Percentiles rank a stretch among this genome's conserved stretches.
These are phyloP conservation scores for Rhynchosporium agropyri DNA, from an alignment of 2,329 filamentous ascomycete genomes.

Conservation along the genomic window DNA sequence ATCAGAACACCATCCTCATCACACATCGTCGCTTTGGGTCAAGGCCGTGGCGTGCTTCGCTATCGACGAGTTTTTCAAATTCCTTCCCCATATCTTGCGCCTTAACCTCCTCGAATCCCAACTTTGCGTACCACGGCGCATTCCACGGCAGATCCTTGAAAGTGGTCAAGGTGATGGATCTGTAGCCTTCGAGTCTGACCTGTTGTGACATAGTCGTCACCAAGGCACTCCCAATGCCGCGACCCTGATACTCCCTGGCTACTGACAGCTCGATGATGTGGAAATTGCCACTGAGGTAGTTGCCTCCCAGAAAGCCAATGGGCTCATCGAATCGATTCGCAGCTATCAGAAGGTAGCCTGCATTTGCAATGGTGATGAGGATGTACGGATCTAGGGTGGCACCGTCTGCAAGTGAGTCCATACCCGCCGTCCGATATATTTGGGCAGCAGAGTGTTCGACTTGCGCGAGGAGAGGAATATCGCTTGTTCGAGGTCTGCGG, in stretches of 20 bases:
- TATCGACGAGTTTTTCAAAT: constrained; percentile 34
- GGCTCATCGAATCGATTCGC: constrained; percentile 36
- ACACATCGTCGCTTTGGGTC: constrained; percentile 36
- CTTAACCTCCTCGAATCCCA: constrained; percentile 38
- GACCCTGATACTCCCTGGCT: constrained; percentile 36
- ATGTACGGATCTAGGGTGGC: constrained; percentile 33
- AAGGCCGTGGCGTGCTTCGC: constrained; percentile 36
- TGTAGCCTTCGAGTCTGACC: constrained; percentile 35
- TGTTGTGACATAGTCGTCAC: constrained; percentile 38
- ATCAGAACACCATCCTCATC: constrained; percentile 37
- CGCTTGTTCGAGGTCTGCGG: constrained; percentile 34
- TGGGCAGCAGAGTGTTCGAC: constrained; percentile 40
- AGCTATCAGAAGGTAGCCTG: constrained; percentile 40
- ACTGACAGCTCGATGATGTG: constrained; percentile 41
- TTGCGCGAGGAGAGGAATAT: constrained; percentile 37
- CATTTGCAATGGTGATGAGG: constrained; percentile 32
- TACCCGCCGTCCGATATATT: constrained; percentile 34
- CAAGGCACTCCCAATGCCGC: constrained; percentile 38
- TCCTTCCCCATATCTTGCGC: constrained; percentile 32
- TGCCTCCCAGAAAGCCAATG: constrained; percentile 39
- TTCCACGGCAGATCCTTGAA: constrained; percentile 39
- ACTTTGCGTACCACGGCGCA: constrained; percentile 39
- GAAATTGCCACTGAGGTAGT: constrained; percentile 38
- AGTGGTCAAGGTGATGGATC: constrained; percentile 38
- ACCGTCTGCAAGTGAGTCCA: constrained; percentile 33